phyloP scores from a whole-genome alignment of 106 monocot genomes.

The Vanilla planifolia region DNA sequence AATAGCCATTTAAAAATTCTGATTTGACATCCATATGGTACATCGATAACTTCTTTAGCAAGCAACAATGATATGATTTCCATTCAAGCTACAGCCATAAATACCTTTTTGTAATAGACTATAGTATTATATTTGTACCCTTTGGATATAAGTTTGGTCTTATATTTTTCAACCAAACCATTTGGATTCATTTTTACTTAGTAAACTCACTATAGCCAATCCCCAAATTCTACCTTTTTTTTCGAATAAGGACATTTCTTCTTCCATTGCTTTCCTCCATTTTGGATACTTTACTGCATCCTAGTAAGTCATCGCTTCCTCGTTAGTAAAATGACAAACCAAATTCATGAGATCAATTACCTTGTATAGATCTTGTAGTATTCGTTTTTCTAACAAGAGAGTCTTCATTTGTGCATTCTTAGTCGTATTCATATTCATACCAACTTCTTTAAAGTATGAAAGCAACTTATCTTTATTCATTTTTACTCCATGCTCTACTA shows the following conservation, averaged over 20 bases:
- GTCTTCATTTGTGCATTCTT: background rate
- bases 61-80: background rate
- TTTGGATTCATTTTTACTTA: background rate
- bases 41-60: background rate
- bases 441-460: background rate
- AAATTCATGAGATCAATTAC: background rate
- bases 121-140: background rate
- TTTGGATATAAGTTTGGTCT: background rate
- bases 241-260: background rate
- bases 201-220: background rate
- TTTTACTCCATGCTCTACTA: background rate
- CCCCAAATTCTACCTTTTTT: background rate
- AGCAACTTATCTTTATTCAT: background rate
- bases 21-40: conserved; percentile 4
- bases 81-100: background rate
- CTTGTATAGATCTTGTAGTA: background rate
- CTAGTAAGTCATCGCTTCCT: background rate
- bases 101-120: background rate
- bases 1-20: conserved; percentile 2
- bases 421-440: no score
- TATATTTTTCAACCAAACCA: background rate
- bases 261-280: background rate
- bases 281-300: background rate
- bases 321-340: background rate
- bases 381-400: background rate